Conservation (phyloP, 495 filamentous ascomycete species). For the Aspergillus ellipticus region DNA sequence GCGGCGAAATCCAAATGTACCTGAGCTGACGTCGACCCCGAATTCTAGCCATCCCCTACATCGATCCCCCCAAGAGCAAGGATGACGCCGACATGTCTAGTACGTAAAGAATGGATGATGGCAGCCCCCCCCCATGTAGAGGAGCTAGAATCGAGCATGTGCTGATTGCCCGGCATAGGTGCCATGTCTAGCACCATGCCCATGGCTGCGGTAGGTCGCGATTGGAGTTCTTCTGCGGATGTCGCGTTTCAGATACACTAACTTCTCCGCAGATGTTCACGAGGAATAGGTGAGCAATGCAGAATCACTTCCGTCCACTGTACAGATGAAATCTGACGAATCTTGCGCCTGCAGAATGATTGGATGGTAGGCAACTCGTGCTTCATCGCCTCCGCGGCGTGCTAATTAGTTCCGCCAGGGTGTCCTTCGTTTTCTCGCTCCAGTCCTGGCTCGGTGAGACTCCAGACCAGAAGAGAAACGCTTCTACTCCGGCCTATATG, state of each 20-base stretch:
- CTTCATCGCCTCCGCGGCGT: background rate
- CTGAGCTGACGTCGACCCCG: constrained; percentile 16
- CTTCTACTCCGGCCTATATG: constrained; percentile 75
- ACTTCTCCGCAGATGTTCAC: constrained; percentile 67
- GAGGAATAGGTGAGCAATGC: constrained; percentile 66
- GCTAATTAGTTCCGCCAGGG: constrained; percentile 47
- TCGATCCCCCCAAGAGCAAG: constrained; percentile 54
- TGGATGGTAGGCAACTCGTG: constrained; percentile 61
- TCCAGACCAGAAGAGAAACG: constrained; percentile 63
- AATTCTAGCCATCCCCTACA: constrained; percentile 57
- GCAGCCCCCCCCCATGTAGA: background rate
- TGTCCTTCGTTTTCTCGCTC: constrained; percentile 75
- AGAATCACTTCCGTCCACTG: background rate
- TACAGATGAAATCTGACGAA: constrained; percentile 9
- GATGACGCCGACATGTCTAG: constrained; percentile 52
- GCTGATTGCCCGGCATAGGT: constrained; percentile 41
- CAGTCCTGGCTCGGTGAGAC: constrained; percentile 86
- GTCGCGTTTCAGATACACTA: constrained; percentile 11
- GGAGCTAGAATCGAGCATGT: background rate
- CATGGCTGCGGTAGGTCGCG: constrained; percentile 73
- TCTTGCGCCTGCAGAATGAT: constrained; percentile 50
- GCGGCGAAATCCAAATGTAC: background rate
- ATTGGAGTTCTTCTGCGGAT: background rate
- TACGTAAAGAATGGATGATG: constrained; percentile 24
- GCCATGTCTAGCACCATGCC: constrained; percentile 80